These are phyloP conservation scores for Saccharomyces hybrid DNA, from an alignment of 1,139 yeast species.

Conservation along the genomic window DNA sequence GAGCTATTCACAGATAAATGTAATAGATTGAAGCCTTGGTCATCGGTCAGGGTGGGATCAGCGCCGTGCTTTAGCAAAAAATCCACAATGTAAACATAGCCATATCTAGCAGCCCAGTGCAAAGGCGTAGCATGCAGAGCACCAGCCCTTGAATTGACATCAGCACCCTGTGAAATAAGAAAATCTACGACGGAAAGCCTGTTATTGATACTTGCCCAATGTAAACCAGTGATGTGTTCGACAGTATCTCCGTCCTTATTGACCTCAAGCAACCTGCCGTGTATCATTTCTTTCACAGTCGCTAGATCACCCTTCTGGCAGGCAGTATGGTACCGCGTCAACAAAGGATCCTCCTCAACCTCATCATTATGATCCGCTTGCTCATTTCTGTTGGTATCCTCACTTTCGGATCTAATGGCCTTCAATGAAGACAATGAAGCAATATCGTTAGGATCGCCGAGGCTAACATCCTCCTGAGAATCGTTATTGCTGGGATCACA, in stretches of 20 bases:
- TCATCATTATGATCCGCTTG: background rate
- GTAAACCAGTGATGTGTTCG: conserved; percentile 74
- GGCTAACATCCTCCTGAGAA: background rate
- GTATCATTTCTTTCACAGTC: conserved; percentile 37
- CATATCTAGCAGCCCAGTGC: conserved; percentile 94
- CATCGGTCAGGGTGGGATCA: conserved; percentile 59
- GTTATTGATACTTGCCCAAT: conserved; percentile 94
- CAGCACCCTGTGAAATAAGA: conserved; percentile 58
- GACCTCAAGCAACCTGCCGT: conserved; percentile 32
- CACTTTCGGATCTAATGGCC: background rate
- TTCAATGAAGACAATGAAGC: background rate
- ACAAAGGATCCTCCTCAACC: conserved; percentile 5
- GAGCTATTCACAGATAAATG: conserved; percentile 88
- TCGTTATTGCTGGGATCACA: background rate
- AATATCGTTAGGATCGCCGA: background rate
- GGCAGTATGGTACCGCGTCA: conserved; percentile 34
- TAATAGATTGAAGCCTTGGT: conserved; percentile 76
- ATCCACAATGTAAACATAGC: conserved; percentile 78
- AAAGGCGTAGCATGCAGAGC: conserved; percentile 72
- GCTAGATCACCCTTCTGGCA: conserved; percentile 43
- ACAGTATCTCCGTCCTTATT: conserved; percentile 34
- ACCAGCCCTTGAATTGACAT: conserved; percentile 69
- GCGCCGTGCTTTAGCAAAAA: conserved; percentile 63
- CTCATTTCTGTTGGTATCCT: background rate
- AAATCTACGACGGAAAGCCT: conserved; percentile 57